These are phyloP conservation scores for Ramaria sp. DNA, from an alignment of 768 basidiomycete genomes.

Conservation along the genomic window DNA sequence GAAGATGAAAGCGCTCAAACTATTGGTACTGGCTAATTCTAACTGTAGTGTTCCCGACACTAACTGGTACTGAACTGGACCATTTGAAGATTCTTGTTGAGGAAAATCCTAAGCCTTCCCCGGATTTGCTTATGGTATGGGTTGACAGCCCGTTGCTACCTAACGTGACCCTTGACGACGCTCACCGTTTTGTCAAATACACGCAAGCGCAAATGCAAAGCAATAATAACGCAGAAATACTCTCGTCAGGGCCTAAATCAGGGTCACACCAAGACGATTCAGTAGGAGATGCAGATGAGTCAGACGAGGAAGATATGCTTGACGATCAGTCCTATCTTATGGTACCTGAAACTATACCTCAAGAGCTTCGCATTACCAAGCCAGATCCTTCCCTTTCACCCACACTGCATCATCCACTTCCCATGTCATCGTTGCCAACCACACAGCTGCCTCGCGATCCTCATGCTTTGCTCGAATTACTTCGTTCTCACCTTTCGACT, in stretches of 20 bases:
- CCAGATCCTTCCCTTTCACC: neutral
- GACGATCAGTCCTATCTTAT: neutral
- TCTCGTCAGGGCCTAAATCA: neutral
- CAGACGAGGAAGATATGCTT: neutral
- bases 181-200: neutral
- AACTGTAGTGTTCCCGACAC: neutral
- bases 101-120: neutral
- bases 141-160: neutral
- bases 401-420: neutral
- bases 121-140: neutral
- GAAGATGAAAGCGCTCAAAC: neutral
- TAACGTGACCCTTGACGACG: neutral
- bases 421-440: neutral
- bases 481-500: neutral
- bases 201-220: neutral
- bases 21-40: neutral
- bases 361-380: neutral
- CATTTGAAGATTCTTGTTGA: neutral
- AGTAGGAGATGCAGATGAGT: neutral
- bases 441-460: neutral
- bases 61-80: neutral
- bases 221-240: neutral
- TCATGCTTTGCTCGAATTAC: neutral
- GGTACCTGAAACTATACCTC: neutral
- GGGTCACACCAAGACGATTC: neutral